Evolutionary conservation across 495 filamentous ascomycete genomes (phyloP).

Genomic region (Penicillium goetzii): DNA sequence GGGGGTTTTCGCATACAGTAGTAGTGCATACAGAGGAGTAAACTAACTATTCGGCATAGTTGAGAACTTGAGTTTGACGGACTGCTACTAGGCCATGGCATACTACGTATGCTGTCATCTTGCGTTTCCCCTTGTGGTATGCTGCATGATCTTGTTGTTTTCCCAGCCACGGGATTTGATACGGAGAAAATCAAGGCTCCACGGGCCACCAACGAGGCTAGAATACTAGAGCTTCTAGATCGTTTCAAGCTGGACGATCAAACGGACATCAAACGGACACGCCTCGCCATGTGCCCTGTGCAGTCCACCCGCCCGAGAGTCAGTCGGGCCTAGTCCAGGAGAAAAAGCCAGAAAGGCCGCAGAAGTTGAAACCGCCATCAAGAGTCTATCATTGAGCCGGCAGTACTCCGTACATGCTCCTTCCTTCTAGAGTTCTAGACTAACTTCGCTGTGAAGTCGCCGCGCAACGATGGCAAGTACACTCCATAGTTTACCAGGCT

Average conservation of each 20-base stretch:
- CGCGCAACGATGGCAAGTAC: background rate
- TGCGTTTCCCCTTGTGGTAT: constrained; percentile 18
- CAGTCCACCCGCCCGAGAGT: constrained; percentile 12
- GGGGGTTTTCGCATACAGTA: background rate
- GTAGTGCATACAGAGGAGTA: background rate
- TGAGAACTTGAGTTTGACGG: background rate
- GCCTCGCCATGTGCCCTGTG: constrained; percentile 21
- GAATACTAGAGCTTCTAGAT: constrained; percentile 41
- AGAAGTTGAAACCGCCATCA: constrained; percentile 23
- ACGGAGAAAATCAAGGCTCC: constrained; percentile 14
- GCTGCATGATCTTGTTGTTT: constrained; percentile 18
- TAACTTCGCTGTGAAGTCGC: too few species aligned
- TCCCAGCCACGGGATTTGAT: constrained; percentile 19
- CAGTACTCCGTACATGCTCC: background rate
- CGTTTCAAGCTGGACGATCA: constrained; percentile 48
- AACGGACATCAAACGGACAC: constrained; percentile 44
- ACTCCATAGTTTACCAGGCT: background rate
- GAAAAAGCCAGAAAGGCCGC: background rate
- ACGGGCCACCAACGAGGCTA: constrained; percentile 19
- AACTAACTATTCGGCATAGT: background rate
- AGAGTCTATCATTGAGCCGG: constrained; percentile 19
- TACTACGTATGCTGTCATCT: constrained; percentile 8
- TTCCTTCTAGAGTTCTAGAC: background rate
- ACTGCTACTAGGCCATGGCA: background rate
- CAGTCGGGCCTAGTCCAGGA: constrained; percentile 14